phyloP scores from a whole-genome alignment of 352 stramenopile species.

The Globisporangium rhizosaccharum region DNA sequence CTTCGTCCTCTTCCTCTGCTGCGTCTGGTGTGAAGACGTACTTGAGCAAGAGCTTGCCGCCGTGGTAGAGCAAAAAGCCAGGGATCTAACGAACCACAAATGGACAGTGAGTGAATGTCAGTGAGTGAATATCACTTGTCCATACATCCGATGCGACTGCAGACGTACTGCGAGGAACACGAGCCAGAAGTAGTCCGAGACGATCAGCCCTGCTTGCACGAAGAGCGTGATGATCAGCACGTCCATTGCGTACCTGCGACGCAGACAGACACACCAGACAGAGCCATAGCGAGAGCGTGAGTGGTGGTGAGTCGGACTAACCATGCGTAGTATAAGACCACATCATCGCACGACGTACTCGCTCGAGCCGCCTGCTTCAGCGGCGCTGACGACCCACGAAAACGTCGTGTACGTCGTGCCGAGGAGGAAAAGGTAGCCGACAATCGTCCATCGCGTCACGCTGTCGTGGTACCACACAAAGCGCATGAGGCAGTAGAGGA shows the following conservation, averaged over 20 bases:
- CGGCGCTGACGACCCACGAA: conserved; percentile 73
- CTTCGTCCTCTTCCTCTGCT: conserved; percentile 47
- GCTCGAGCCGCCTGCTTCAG: conserved; percentile 71
- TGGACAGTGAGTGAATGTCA: neutral
- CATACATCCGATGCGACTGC: no score
- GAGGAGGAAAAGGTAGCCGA: conserved; percentile 60
- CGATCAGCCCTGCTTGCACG: conserved; percentile 63
- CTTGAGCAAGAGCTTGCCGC: conserved; percentile 64
- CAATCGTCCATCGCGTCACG: conserved; percentile 65
- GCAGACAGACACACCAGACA: neutral
- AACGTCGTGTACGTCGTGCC: conserved; percentile 73
- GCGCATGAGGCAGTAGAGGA: conserved; percentile 70
- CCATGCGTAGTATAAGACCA: neutral
- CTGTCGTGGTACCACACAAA: conserved; percentile 65
- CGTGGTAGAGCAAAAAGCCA: conserved; percentile 79
- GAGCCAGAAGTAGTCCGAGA: conserved; percentile 88
- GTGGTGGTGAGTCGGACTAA: conserved; percentile 1
- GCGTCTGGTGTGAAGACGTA: conserved; percentile 75
- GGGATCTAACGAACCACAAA: conserved; percentile 35
- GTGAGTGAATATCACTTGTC: neutral
- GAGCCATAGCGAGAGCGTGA: conserved; percentile 2
- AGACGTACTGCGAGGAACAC: conserved; percentile 63
- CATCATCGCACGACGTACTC: conserved; percentile 21
- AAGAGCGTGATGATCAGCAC: conserved; percentile 79
- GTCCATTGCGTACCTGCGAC: conserved; percentile 72